These are phyloP conservation scores for Ganoderma sinense DNA, from an alignment of 1,284 basidiomycete genomes.

Conservation along the genomic window DNA sequence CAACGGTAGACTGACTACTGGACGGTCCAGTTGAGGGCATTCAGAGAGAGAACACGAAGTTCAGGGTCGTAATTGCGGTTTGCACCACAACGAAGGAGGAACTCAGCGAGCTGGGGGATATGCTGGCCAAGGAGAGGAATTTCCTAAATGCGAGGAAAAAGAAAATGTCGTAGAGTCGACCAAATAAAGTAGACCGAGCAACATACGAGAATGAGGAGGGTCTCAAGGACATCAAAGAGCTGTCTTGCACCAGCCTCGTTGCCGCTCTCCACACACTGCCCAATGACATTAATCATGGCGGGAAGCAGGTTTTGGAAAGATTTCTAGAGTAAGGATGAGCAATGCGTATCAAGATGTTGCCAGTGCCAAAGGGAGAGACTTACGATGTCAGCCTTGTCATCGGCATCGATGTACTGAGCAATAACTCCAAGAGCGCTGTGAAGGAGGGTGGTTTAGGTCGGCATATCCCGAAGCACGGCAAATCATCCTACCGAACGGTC, in stretches of 20 bases:
- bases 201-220: constrained; percentile 87
- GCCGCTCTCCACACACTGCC: constrained; percentile 83
- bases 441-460: constrained; percentile 15
- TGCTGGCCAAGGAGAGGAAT: constrained; percentile 91
- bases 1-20: constrained; percentile 71
- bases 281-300: constrained; percentile 90
- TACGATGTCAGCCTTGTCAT: constrained; percentile 90
- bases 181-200: not conserved
- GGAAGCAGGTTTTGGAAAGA: constrained; percentile 92
- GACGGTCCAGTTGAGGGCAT: constrained; percentile 96
- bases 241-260: constrained; percentile 89
- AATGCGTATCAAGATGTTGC: constrained; percentile 3
- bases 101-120: constrained; percentile 88
- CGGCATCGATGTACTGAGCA: constrained; percentile 91
- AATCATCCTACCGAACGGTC: constrained; percentile 70
- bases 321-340: constrained; percentile 55
- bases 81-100: constrained; percentile 87
- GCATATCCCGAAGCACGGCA: constrained; percentile 2
- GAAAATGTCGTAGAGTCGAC: not conserved
- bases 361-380: constrained; percentile 13
- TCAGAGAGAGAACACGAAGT: constrained; percentile 91
- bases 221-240: constrained; percentile 96
- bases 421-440: constrained; percentile 87
- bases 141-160: constrained; percentile 61
- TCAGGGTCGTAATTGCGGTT: constrained; percentile 85